Conservation (phyloP, 192 early-diverging fungal genomes). For the Coemansia erecta region DNA sequence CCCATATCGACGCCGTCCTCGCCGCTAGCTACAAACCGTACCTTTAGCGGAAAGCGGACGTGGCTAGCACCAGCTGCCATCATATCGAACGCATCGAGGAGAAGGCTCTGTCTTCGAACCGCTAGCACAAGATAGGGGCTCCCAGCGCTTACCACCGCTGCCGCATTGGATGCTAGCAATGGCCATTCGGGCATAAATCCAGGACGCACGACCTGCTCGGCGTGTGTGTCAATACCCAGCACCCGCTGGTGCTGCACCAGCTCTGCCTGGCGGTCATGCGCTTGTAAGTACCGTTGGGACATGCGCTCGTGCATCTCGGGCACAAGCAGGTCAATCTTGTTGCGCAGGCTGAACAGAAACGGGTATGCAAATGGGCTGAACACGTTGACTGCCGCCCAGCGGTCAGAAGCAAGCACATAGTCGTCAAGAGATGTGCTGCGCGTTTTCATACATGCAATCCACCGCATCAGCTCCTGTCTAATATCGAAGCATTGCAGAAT, state of each 20-base stretch:
- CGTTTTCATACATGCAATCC: conserved; percentile 27
- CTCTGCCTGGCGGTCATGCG: conserved; percentile 43
- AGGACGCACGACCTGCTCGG: conserved; percentile 29
- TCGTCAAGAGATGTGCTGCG: not conserved
- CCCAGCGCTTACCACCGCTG: conserved; percentile 13
- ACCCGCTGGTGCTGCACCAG: conserved; percentile 32
- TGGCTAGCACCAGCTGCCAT: conserved; percentile 9
- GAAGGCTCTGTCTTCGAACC: conserved; percentile 64
- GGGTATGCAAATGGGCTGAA: conserved; percentile 41
- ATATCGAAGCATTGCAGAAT: conserved; percentile 30
- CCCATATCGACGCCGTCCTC: conserved; percentile 96
- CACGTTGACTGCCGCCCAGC: conserved; percentile 17
- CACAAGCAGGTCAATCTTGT: conserved; percentile 18
- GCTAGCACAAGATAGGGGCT: conserved; percentile 78
- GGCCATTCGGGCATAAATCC: conserved; percentile 32
- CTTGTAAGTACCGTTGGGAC: conserved; percentile 25
- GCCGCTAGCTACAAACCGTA: conserved; percentile 82
- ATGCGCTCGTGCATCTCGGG: conserved; percentile 34
- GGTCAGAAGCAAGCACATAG: not conserved
- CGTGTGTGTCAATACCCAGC: conserved; percentile 32
- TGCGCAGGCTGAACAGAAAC: conserved; percentile 24
- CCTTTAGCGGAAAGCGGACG: conserved; percentile 47
- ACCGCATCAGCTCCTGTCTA: conserved; percentile 20
- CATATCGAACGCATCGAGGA: conserved; percentile 71
- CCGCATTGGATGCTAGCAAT: conserved; percentile 22